phyloP scores from a whole-genome alignment of 352 stramenopile species.

The Globisporangium paddicum region DNA sequence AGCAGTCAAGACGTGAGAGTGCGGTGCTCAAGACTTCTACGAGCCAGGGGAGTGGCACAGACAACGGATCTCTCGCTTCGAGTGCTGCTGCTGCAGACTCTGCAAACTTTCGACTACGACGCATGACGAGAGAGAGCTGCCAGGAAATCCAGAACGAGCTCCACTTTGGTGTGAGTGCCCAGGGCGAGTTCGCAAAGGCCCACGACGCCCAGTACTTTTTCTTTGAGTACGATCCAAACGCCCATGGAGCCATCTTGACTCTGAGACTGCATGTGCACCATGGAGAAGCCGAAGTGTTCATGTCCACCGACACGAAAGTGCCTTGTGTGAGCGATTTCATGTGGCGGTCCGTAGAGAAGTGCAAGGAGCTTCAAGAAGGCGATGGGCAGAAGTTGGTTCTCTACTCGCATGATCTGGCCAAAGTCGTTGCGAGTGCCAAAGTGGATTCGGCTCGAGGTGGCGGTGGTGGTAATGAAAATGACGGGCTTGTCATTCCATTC shows the following conservation, averaged over 20 bases:
- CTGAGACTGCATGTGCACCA: constrained; percentile 38
- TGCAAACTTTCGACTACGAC: constrained; percentile 39
- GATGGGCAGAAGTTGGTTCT: constrained; percentile 46
- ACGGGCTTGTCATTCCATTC: constrained; percentile 24
- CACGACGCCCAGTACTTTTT: constrained; percentile 43
- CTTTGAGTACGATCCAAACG: constrained; percentile 38
- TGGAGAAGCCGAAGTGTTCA: constrained; percentile 57
- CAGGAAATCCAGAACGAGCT: constrained; percentile 45
- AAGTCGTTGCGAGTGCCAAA: constrained; percentile 6
- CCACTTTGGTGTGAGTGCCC: constrained; percentile 34
- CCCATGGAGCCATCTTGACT: constrained; percentile 47
- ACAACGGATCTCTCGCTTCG: background rate
- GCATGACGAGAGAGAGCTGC: constrained; percentile 51
- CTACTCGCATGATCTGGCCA: constrained; percentile 45
- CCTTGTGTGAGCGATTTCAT: constrained; percentile 64
- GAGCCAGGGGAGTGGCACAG: background rate
- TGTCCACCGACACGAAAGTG: constrained; percentile 64
- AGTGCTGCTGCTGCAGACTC: constrained; percentile 7
- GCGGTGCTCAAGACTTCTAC: background rate
- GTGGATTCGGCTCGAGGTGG: background rate
- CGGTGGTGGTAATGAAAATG: too few relatives aligned
- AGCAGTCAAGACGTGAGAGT: constrained; percentile 21
- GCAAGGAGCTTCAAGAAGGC: constrained; percentile 14
- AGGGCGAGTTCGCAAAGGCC: constrained; percentile 18
- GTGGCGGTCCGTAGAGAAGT: constrained; percentile 42